A percentile compares a stretch with the other conserved stretches of the same genome.
These are phyloP conservation scores for Kuraishia floccosa DNA, from an alignment of 805 yeast species.

Conservation along the genomic window DNA sequence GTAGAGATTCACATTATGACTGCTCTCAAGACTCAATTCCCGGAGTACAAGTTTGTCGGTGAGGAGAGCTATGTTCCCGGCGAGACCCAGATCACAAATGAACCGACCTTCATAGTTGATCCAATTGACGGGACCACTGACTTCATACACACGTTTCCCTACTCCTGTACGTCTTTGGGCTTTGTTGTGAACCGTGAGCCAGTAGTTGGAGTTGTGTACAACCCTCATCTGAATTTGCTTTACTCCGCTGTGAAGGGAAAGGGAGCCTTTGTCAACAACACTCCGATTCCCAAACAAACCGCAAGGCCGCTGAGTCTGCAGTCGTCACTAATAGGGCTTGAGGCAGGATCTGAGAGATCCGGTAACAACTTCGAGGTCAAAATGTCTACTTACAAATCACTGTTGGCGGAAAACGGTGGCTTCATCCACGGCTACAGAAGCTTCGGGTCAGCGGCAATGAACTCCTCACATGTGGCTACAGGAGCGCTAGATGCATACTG, in stretches of 20 bases:
- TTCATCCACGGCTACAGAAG: slow-evolving; percentile 52
- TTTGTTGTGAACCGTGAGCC: slow-evolving; percentile 35
- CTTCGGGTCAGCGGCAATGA: slow-evolving; percentile 57
- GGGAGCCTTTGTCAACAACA: slow-evolving; percentile 42
- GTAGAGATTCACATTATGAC: slow-evolving; percentile 30
- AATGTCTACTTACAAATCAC: slow-evolving; percentile 30
- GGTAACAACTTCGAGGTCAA: slow-evolving; percentile 40
- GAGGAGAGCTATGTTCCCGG: slow-evolving; percentile 49
- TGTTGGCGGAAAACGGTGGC: slow-evolving; percentile 38
- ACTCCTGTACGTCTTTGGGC: slow-evolving; percentile 51
- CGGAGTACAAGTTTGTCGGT: slow-evolving; percentile 43
- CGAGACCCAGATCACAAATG: slow-evolving; percentile 29
- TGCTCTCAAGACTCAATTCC: slow-evolving; percentile 23
- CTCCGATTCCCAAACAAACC: slow-evolving; percentile 17
- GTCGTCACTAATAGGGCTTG: slow-evolving; percentile 43
- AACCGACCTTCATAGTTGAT: slow-evolving; percentile 54
- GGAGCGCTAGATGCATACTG: slow-evolving; percentile 53
- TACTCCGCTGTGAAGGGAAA: slow-evolving; percentile 43
- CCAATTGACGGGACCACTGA: slow-evolving; percentile 61
- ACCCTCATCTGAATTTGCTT: slow-evolving; percentile 42
- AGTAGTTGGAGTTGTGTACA: slow-evolving; percentile 55
- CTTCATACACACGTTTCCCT: slow-evolving; percentile 53
- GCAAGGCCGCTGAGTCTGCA: slow-evolving; percentile 30
- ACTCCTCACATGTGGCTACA: slow-evolving; percentile 43
- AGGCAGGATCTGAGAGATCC: slow-evolving; percentile 49